phyloP scores from a whole-genome alignment of 176 grass and related monocot genomes.

The Avena sativa region DNA sequence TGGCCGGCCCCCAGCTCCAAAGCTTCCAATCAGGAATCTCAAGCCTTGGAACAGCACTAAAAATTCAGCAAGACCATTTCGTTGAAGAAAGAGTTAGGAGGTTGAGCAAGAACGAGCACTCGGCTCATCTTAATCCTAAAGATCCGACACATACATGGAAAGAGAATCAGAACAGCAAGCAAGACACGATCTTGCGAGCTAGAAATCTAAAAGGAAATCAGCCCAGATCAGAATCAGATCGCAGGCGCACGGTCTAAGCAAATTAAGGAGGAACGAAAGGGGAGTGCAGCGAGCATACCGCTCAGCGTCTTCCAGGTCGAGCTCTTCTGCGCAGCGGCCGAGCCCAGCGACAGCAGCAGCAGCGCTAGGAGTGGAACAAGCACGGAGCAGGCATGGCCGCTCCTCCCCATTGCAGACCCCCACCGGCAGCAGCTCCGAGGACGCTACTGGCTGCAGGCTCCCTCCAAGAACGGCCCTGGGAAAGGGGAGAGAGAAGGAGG shows the following conservation, averaged over 20 bases:
- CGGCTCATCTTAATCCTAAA: constrained; percentile 24
- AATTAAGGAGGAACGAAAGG: not conserved
- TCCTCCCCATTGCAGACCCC: constrained; percentile 58
- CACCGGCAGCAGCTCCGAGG: constrained; percentile 35
- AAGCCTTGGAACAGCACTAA: not conserved
- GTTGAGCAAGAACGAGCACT: constrained; percentile 22
- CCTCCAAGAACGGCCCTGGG: constrained; percentile 40
- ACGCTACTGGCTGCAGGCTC: not conserved
- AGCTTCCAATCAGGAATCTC: constrained; percentile 42
- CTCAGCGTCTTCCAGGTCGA: constrained; percentile 66
- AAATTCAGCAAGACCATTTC: constrained; percentile 19
- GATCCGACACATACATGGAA: constrained; percentile 36
- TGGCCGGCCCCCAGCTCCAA: constrained; percentile 39
- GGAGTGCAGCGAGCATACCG: constrained; percentile 38
- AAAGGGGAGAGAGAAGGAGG: not conserved
- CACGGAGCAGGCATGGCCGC: constrained; percentile 47
- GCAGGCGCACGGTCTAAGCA: not conserved
- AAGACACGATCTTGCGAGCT: constrained; percentile 28
- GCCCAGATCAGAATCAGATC: constrained; percentile 68
- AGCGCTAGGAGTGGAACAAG: constrained; percentile 43
- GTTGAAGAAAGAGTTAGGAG: not conserved
- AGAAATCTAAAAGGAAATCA: not conserved
- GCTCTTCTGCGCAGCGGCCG: constrained; percentile 51
- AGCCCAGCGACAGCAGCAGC: constrained; percentile 39
- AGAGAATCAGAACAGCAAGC: not conserved